Base-by-base conservation (phyloP, 768 basidiomycete genomes). In the Guyanaporus albipodus region DNA sequence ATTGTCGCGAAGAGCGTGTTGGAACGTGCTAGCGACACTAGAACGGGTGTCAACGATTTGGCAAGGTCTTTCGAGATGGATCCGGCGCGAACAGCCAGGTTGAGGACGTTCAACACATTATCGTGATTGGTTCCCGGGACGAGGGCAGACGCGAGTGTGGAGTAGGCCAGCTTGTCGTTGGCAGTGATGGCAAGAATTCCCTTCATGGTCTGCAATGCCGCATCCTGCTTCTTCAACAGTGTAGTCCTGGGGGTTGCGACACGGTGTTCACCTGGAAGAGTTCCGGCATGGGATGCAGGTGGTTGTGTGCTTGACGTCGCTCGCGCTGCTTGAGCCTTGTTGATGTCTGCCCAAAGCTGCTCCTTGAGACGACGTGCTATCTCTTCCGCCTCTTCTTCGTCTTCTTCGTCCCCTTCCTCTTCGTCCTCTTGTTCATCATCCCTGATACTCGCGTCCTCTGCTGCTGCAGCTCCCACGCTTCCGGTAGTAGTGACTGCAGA, bases 341-440 rank as follows among this genome's bases (percentile, higher is more conserved):
- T 79, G 39, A 89, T 83, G 55, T 87, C 85, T 4, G 86, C 87
- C 79, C 81, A 83, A 6, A 90, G 72, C 48, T 90, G 80, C 53
- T 85, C 85, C n/a, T 83, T 81, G 24, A 91, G 67, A 22, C 82
- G 72, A 37, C 83, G 75, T 5, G 85, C 85, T 55, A 87, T 86
- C 56, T 83, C 85, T 52, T 83, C 78, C 3, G 85, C 86, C 47
- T 87, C 82, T 5, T 83, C 84, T 21, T 60, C 59, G 11, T 60
- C 59, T 19, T 78, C 77, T 29, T 82, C 80, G 4, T 79, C 80
- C 15, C 80, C 80, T 4, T 80, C 78, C 8, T 78, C 77, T 2
- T 74, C 75, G 2, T 72, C 76, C 28, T 76, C 73, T 24, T 70
- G 67, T 6, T 67, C 72, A 26, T 68, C 73, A 15, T 71, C 70